These are phyloP conservation scores for Eucalyptus marginata DNA, from an alignment of 345 rosid species.

Conservation along the genomic window DNA sequence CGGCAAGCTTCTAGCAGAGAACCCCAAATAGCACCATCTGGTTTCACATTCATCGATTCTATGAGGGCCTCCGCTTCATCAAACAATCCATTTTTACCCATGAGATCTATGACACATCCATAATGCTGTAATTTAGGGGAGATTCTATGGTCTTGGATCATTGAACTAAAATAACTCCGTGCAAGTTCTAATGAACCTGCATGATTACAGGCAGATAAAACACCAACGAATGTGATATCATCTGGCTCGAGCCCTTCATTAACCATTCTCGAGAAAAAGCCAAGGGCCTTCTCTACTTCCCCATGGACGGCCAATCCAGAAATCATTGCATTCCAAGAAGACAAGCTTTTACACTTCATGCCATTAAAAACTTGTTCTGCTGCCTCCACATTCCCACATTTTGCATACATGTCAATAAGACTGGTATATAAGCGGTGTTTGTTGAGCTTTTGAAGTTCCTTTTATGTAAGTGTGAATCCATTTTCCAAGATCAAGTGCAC, in stretches of 20 bases:
- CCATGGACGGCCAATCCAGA: slow-evolving; percentile 66
- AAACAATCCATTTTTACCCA: slow-evolving; percentile 52
- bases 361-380: slow-evolving; percentile 31
- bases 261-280: slow-evolving; percentile 40
- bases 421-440: slow-evolving; percentile 28
- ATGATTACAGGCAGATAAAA: slow-evolving; percentile 67
- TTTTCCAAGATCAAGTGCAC: slow-evolving; percentile 51
- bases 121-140: slow-evolving; percentile 62
- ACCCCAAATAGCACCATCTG: slow-evolving; percentile 73
- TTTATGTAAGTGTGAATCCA: slow-evolving; percentile 56
- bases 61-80: slow-evolving; percentile 50
- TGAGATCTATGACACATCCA: slow-evolving; percentile 68
- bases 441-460: slow-evolving; percentile 13
- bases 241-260: slow-evolving; percentile 42
- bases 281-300: slow-evolving; percentile 26
- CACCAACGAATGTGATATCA: slow-evolving; percentile 54
- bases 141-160: slow-evolving; percentile 36
- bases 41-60: slow-evolving; percentile 37
- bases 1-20: slow-evolving; percentile 65
- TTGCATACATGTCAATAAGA: slow-evolving; percentile 55
- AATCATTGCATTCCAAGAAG: slow-evolving; percentile 66
- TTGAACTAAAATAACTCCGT: slow-evolving; percentile 30
- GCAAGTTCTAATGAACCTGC: slow-evolving; percentile 56
- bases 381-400: slow-evolving; percentile 41
- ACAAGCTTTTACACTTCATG: slow-evolving; percentile 21